Evolutionary conservation across 192 early-diverging fungal species (phyloP).

Genomic region (Oehlia diaphana): DNA sequence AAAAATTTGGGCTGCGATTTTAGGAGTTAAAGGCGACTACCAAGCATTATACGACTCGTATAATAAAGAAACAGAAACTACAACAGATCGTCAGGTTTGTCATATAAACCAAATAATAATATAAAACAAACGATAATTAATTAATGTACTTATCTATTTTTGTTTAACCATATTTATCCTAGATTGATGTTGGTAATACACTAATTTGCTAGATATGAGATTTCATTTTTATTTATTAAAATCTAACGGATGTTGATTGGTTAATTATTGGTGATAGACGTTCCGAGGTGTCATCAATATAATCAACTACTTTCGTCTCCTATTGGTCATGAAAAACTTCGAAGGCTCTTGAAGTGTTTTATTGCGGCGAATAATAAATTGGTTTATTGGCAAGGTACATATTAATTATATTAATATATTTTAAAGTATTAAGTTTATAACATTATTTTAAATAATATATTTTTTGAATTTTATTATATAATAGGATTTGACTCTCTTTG

Average conservation of each 20-base stretch:
- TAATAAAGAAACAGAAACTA: constrained; percentile 49
- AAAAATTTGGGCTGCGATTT: constrained; percentile 65
- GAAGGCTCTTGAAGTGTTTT: constrained; percentile 62
- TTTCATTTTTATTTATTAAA: not conserved
- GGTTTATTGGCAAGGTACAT: constrained; percentile 82
- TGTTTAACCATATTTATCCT: not conserved
- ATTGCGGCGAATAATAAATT: constrained; percentile 54
- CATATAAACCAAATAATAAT: not conserved
- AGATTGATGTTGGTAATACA: constrained; percentile 33
- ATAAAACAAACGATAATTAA: no score
- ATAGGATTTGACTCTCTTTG: constrained; percentile 71
- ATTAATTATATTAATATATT: not conserved
- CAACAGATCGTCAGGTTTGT: constrained; percentile 59
- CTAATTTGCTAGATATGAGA: not conserved
- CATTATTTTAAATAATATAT: not conserved
- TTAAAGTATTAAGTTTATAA: no score
- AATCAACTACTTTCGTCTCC: constrained; percentile 62
- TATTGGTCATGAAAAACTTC: constrained; percentile 60
- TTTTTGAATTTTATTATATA: not conserved
- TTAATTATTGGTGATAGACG: constrained; percentile 40
- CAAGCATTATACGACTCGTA: constrained; percentile 50
- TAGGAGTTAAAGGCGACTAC: constrained; percentile 59
- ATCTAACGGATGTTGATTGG: not conserved
- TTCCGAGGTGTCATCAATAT: constrained; percentile 70
- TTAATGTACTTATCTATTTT: not conserved